A percentile compares a stretch with the other conserved stretches of the same genome.
Conservation (phyloP, 2,329 filamentous ascomycete species). For the Ceratocystis destructans region DNA sequence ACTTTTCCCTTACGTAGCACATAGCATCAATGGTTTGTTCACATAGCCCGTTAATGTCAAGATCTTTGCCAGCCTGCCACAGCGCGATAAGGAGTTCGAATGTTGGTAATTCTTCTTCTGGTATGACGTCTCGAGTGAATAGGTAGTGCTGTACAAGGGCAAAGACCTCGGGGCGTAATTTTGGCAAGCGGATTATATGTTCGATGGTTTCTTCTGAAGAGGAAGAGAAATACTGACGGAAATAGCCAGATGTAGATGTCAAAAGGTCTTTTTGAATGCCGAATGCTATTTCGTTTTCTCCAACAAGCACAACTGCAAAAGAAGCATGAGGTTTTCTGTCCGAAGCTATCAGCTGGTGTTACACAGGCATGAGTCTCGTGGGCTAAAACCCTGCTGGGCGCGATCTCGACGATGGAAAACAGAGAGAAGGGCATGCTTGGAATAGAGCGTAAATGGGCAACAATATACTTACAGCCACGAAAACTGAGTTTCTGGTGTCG, state of each 20-base stretch:
- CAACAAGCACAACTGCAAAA: constrained; percentile 43
- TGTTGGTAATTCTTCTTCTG: constrained; percentile 32
- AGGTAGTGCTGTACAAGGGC: constrained; percentile 42
- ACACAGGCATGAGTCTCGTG: background rate
- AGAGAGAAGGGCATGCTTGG: too few species aligned
- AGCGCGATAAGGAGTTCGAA: constrained; percentile 42
- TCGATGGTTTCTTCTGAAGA: constrained; percentile 32
- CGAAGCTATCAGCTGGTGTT: constrained; percentile 14
- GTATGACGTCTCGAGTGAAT: constrained; percentile 37
- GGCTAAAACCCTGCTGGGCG: too few species aligned
- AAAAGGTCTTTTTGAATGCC: constrained; percentile 47
- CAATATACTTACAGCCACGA: constrained; percentile 20
- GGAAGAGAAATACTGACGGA: constrained; percentile 33
- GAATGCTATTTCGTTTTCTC: constrained; percentile 39
- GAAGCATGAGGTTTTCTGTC: constrained; percentile 39
- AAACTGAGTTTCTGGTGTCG: constrained; percentile 14
- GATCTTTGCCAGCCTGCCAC: constrained; percentile 42
- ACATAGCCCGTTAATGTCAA: constrained; percentile 42
- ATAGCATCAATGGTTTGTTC: constrained; percentile 44
- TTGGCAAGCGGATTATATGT: constrained; percentile 36
- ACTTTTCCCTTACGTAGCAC: constrained; percentile 40
- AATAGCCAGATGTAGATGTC: constrained; percentile 38
- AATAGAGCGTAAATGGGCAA: too few species aligned
- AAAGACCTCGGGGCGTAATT: constrained; percentile 37
- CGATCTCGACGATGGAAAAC: too few species aligned